Percentiles rank a stretch among this genome's conserved stretches.
Evolutionary conservation across 1,139 yeast genomes (phyloP).

Genomic region (Casaregolazyma suthepensis): DNA sequence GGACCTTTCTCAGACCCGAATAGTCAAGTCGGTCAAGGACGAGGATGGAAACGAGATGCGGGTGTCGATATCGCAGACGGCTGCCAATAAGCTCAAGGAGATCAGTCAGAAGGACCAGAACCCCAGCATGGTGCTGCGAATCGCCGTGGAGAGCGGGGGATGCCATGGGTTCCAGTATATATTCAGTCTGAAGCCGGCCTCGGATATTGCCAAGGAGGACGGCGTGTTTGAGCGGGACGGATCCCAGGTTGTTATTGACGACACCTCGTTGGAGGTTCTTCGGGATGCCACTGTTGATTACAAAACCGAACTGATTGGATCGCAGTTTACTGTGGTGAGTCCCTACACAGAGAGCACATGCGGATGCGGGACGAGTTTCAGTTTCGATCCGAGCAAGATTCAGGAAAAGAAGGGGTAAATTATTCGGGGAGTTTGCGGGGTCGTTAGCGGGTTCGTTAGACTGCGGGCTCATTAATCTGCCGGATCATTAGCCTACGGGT

Average conservation of each 20-base stretch:
- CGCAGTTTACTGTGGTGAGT: constrained; percentile 84
- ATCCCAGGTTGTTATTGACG: constrained; percentile 72
- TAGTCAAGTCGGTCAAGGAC: constrained; percentile 29
- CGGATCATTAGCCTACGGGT: too few species aligned
- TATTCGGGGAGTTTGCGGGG: too few species aligned
- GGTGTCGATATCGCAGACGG: constrained; percentile 41
- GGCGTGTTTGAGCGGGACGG: constrained; percentile 60
- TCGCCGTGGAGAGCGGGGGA: constrained; percentile 95
- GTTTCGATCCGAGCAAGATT: constrained; percentile 54
- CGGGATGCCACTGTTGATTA: constrained; percentile 86
- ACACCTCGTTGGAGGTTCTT: constrained; percentile 70
- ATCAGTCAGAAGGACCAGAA: constrained; percentile 55
- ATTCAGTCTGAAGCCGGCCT: constrained; percentile 51
- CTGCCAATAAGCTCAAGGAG: constrained; percentile 47
- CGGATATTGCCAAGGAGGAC: constrained; percentile 40
- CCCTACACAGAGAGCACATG: constrained; percentile 89
- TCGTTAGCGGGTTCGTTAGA: too few species aligned
- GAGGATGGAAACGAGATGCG: constrained; percentile 31
- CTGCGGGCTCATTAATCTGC: too few species aligned
- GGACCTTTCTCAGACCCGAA: constrained; percentile 16
- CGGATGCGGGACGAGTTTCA: constrained; percentile 96
- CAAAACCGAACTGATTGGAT: constrained; percentile 88
- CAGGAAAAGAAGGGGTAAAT: background rate
- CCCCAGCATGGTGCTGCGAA: constrained; percentile 57
- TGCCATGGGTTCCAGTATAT: constrained; percentile 97